Conservation (phyloP, 176 grass and related monocot species). For the Zea mays region Zm-B73-REFERENCE-NAM-5.0 NC_050096.1:4845501-4846000, state of each 20-base stretch:
- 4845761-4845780: no score
- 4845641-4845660: slow-evolving; percentile 81
- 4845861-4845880: slow-evolving; percentile 91
- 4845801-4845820: no score
- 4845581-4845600: slow-evolving; percentile 90
- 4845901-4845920: slow-evolving; percentile 94
- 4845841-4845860: slow-evolving; percentile 39
- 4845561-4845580: slow-evolving; percentile 68
- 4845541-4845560: slow-evolving; percentile 26
- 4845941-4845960: slow-evolving; percentile 22
- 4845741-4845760: no score
- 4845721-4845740: neutral
- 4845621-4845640: slow-evolving; percentile 97
- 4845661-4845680: slow-evolving; percentile 72
- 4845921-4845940: slow-evolving; percentile 58
- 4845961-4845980: neutral
- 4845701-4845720: neutral
- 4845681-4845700: slow-evolving; percentile 72
- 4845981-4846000: slow-evolving; percentile 33
- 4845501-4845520: slow-evolving; percentile 38
- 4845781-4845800: no score
- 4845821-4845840: neutral
- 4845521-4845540: slow-evolving; percentile 44
- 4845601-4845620: slow-evolving; percentile 95
- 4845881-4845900: slow-evolving; percentile 90